These are phyloP conservation scores for Penicillium maclennaniae DNA, from an alignment of 495 filamentous ascomycete species.

Conservation along the genomic window DNA sequence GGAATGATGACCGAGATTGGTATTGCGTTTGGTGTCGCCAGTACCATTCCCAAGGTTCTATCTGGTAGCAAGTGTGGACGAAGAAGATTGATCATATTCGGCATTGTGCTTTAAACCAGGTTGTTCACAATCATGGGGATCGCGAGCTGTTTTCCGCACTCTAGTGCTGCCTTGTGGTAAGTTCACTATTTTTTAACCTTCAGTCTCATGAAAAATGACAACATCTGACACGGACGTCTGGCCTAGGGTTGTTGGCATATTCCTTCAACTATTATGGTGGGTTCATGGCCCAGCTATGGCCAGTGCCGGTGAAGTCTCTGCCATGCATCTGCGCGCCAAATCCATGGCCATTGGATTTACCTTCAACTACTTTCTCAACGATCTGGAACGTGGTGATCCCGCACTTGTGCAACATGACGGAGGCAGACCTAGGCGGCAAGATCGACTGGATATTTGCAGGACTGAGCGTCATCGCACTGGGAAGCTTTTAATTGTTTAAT, in stretches of 20 bases:
- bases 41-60: constrained; percentile 11
- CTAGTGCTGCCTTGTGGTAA: constrained; percentile 15
- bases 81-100: constrained; percentile 18
- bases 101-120: constrained; percentile 11
- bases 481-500: no score
- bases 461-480: neutral
- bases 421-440: constrained; percentile 25
- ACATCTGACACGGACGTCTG: no score
- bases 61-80: constrained; percentile 16
- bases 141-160: constrained; percentile 17
- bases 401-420: constrained; percentile 26
- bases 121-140: constrained; percentile 25
- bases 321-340: constrained; percentile 25
- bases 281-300: constrained; percentile 5
- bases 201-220: no score
- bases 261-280: no score
- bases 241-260: no score
- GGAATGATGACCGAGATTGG: no score
- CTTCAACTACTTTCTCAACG: constrained; percentile 21
- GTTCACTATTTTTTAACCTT: constrained; percentile 6
- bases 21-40: no score
- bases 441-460: constrained; percentile 26
- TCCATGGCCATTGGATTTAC: constrained; percentile 24
- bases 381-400: constrained; percentile 20
- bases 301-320: constrained; percentile 25